Percentiles rank a stretch among this genome's conserved stretches.
Evolutionary conservation across 306 rosid genomes (phyloP).

Genomic region (Cicer arietinum): DNA sequence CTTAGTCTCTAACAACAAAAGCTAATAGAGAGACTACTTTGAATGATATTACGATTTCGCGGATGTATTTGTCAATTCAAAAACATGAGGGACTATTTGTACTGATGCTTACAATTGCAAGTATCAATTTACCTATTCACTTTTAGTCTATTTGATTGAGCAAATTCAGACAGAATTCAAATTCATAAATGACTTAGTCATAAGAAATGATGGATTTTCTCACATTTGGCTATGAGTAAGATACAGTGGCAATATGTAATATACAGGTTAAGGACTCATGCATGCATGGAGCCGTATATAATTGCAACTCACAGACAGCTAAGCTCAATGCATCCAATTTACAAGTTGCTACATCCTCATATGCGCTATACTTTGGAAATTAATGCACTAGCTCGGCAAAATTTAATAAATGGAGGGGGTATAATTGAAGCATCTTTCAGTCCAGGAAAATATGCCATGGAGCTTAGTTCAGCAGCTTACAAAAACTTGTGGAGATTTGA

Average conservation of each 20-base stretch:
- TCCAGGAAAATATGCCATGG: constrained; percentile 89
- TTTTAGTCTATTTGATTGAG: neutral
- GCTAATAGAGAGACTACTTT: no score
- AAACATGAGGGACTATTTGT: no score
- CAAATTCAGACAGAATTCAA: constrained; percentile 5
- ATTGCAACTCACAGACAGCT: constrained; percentile 91
- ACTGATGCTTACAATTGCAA: no score
- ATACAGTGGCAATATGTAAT: constrained; percentile 38
- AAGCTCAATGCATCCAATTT: constrained; percentile 92
- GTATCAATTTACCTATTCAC: no score
- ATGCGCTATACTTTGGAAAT: constrained; percentile 95
- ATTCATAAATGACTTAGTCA: constrained; percentile 3
- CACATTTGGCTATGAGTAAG: constrained; percentile 18
- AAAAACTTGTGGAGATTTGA: constrained; percentile 83
- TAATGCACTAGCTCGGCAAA: constrained; percentile 88
- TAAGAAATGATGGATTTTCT: constrained; percentile 24
- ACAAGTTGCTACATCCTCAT: constrained; percentile 90
- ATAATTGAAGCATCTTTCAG: constrained; percentile 84
- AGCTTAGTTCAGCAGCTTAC: constrained; percentile 93
- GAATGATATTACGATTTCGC: no score
- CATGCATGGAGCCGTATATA: constrained; percentile 90
- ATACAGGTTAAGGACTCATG: constrained; percentile 96
- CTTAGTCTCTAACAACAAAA: no score
- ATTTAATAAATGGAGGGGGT: constrained; percentile 92
- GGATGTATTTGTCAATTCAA: no score